Evolutionary conservation across 805 yeast species (phyloP).

Genomic region (Saccharomycopsis synnaedendra): DNA sequence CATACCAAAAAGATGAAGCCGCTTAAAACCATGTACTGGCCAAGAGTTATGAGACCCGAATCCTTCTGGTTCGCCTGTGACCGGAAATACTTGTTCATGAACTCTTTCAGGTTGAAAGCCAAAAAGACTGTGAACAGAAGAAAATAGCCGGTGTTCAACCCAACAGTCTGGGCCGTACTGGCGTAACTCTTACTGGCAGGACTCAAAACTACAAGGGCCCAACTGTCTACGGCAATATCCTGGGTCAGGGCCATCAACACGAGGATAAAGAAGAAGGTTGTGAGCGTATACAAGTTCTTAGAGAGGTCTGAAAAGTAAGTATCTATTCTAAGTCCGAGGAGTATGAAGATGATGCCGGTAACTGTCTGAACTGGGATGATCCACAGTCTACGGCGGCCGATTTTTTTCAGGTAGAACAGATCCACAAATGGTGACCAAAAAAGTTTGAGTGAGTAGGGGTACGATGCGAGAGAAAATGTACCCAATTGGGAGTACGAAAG

Average conservation of each 20-base stretch:
- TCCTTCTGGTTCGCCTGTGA: slow-evolving; percentile 35
- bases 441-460: slow-evolving; percentile 86
- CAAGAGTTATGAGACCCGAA: slow-evolving; percentile 57
- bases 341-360: slow-evolving; percentile 58
- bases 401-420: slow-evolving; percentile 51
- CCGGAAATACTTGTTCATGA: slow-evolving; percentile 79
- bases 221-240: slow-evolving; percentile 97
- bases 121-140: slow-evolving; percentile 83
- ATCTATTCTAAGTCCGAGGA: slow-evolving; percentile 51
- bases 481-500: slow-evolving; percentile 86
- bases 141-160: slow-evolving; percentile 88
- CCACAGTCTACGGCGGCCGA: slow-evolving; percentile 90
- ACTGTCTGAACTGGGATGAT: slow-evolving; percentile 83
- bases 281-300: slow-evolving; percentile 41
- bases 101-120: slow-evolving; percentile 85
- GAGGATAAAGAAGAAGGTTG: slow-evolving; percentile 60
- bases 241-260: slow-evolving; percentile 93
- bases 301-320: slow-evolving; percentile 31
- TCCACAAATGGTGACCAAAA: slow-evolving; percentile 96
- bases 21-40: slow-evolving; percentile 68
- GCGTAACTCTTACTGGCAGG: slow-evolving; percentile 78
- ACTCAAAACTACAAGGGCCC: slow-evolving; percentile 88
- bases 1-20: slow-evolving; percentile 61
- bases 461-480: slow-evolving; percentile 79
- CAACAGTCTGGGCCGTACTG: slow-evolving; percentile 94